Evolutionary conservation across 768 basidiomycete genomes (phyloP).

Genomic region (Lentinula sp.): DNA sequence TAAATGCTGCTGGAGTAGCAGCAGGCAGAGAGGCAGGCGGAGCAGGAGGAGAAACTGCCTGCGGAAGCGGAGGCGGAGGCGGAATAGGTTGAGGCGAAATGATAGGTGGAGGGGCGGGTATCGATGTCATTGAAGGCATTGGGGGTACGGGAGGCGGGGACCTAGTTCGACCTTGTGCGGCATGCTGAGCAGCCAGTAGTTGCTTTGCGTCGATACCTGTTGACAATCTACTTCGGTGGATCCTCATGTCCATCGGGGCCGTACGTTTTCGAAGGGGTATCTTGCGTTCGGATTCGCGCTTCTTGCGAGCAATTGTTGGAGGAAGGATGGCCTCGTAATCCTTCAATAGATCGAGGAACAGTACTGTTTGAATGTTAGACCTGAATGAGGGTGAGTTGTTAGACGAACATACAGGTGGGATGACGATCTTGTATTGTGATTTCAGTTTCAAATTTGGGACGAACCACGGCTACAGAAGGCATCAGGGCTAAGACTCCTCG

Average conservation of each 20-base stretch:
- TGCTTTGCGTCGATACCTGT: conserved; percentile 65
- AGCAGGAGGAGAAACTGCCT: conserved; percentile 16
- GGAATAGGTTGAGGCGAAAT: conserved; percentile 20
- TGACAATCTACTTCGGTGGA: conserved; percentile 73
- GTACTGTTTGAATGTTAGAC: conserved; percentile 33
- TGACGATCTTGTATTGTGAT: conserved; percentile 90
- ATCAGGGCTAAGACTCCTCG: not conserved
- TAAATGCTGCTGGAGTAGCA: not conserved
- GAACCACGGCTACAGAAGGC: conserved; percentile 53
- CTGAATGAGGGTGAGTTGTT: not conserved
- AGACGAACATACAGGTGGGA: conserved; percentile 52
- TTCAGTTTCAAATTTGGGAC: conserved; percentile 78
- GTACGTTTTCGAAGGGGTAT: conserved; percentile 83
- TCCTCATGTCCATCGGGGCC: conserved; percentile 81
- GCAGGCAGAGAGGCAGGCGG: conserved; percentile 16
- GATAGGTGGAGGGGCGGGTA: conserved; percentile 18
- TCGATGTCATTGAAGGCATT: conserved; percentile 6
- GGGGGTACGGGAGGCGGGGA: conserved; percentile 21
- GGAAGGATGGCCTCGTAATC: conserved; percentile 73
- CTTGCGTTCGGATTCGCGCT: conserved; percentile 81
- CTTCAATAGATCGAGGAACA: conserved; percentile 82
- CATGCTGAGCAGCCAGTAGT: conserved; percentile 64
- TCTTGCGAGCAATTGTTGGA: conserved; percentile 77
- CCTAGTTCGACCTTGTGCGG: conserved; percentile 42
- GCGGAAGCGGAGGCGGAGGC: conserved; percentile 10